Evolutionary conservation across 306 rosid species (phyloP), one percentile per base, ranked within the genome.

Genomic region (Hippophae tibetana): DNA sequence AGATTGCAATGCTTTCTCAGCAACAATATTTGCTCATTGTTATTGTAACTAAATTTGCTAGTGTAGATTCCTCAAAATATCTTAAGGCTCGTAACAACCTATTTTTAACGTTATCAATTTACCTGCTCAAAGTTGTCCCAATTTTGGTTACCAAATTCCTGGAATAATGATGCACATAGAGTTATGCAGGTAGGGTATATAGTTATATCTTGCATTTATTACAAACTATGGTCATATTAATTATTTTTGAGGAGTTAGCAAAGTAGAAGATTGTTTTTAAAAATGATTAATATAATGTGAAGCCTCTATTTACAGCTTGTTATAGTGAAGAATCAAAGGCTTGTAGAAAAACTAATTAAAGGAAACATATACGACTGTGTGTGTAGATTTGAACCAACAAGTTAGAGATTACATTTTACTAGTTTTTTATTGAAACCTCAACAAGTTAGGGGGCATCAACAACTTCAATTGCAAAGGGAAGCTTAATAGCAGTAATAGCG

Each of bases 281-380:
- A 31, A 31, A 23, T 12, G n/a, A 14, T 14, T 55, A 1, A 14
- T 13, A 38, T 56, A 45, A 72, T 41, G 51, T 12, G 6, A 60
- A 14, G 10, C 4, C 23, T 38, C 8, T 9, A 43, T 11, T 69
- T 57, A 84, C 94, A 93, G 97, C 97, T 89, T 72, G 97, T 95
- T 14, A 93, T 93, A 97, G 97, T 93, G 78, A 93, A 93, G 76
- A 93, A 93, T 65, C 99, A 82, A 77, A 84, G 99, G 77, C 71
- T 93, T 82, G 99, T 97, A 25, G 95, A 86, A 47, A 93, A 93
- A 69, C 78, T 89, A 82, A 56, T 93, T 44, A 69, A 80, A 54
- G 99, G 99, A 66, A 80, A 84, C 73, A 75, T 93, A 68, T 89
- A 82, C 42, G 82, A 93, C 72, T 86, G 90, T 60, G 78, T 89